Conservation (phyloP, 495 filamentous ascomycete genomes). For the Tuber magnatum region DNA sequence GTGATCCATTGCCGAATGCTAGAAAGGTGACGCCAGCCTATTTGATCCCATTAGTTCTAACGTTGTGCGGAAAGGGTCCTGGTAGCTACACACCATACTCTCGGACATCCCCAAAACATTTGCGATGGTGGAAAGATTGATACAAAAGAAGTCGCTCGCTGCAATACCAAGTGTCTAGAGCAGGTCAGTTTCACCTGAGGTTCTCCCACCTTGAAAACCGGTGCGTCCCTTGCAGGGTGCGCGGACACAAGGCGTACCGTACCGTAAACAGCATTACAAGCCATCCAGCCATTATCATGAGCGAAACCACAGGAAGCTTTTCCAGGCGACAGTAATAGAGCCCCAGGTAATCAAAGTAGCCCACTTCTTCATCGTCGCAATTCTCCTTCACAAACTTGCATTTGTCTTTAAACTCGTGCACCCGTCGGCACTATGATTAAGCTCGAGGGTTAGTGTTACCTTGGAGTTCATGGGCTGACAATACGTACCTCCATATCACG, state of each 20-base stretch:
- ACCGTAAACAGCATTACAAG: slow-evolving; percentile 77
- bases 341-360: slow-evolving; percentile 77
- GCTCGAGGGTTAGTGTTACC: slow-evolving; percentile 2
- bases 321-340: slow-evolving; percentile 83
- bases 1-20: slow-evolving; percentile 97
- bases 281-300: slow-evolving; percentile 71
- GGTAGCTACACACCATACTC: slow-evolving; percentile 52
- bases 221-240: not conserved
- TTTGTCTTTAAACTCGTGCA: slow-evolving; percentile 68
- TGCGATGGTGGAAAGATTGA: slow-evolving; percentile 89
- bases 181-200: not conserved
- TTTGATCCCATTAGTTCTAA: not conserved
- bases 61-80: not conserved
- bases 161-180: slow-evolving; percentile 84
- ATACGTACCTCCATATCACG: slow-evolving; percentile 30
- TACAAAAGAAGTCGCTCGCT: slow-evolving; percentile 94
- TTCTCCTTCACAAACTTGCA: slow-evolving; percentile 78
- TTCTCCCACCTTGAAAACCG: not conserved
- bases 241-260: slow-evolving; percentile 43
- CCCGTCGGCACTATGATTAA: slow-evolving; percentile 60
- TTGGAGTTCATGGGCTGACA: not conserved
- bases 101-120: slow-evolving; percentile 85
- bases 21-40: slow-evolving; percentile 86
- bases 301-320: slow-evolving; percentile 65
- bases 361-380: slow-evolving; percentile 83